Evolutionary conservation across 805 yeast genomes (phyloP), one percentile per base, ranked within the genome.

Genomic region (Kockiozyma suomiensis): DNA sequence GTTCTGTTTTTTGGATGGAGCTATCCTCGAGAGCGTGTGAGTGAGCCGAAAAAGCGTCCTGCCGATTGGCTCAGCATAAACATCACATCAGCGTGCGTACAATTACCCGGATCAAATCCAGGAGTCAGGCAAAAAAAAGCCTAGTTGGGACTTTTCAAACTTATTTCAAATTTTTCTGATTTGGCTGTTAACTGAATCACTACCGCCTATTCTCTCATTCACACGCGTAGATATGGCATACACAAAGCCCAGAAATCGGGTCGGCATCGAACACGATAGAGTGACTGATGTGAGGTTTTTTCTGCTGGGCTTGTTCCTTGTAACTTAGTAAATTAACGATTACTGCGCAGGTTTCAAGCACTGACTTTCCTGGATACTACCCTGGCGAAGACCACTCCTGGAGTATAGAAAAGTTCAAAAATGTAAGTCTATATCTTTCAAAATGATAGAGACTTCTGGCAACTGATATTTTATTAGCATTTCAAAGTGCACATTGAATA

Each of bases 301-400:
- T 38, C 5, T 23, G 42, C 32, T 28, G 26, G 8, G 17, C 21
- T 10, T 8, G 37, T 54, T 41, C 32, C 13, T 7, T 10, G 30
- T 13, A 8, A 12, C n/a, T 26, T 47, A 41, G 37, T 8, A 15
- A 32, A 30, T 45, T 57, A 35, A 48, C 37, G 23, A 21, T 19
- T 32, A 15, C 23, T 53, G 37, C 50, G 42, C 17, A 70, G 73
- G 73, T 94, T 2, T 80, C 93, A 0, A 82, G 96, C 41, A 90
- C 92, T 0, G 97, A 92, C 71, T 93, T 91, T 72, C 98, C 98
- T 4, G 97, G 97, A 1, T 89, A 87, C 72, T 80, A 79, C 64
- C 76, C 83, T 32, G 80, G 79, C 32, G 86, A 79, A 35, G 91
- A 85, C 67, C 78, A 82, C 64, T 81, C 90, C 1, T 93, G 98